Conservation (phyloP, 2,329 filamentous ascomycete genomes). For the Talaromyces piceae region DNA sequence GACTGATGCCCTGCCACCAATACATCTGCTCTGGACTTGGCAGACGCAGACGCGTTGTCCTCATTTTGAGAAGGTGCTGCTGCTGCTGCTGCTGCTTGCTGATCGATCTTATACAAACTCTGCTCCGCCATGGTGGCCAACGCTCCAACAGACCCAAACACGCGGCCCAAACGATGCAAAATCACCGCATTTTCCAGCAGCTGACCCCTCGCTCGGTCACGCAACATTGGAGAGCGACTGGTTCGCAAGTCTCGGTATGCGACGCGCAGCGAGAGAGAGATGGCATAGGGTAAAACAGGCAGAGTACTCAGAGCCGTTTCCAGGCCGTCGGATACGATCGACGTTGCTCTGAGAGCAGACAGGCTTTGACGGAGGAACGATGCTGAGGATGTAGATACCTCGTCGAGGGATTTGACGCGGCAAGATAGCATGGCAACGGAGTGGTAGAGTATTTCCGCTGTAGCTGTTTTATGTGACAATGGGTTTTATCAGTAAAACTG, state of each 20-base stretch:
- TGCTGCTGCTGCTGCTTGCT: not conserved
- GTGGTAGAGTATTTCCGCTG: constrained; percentile 58
- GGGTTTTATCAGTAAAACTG: too few relatives aligned
- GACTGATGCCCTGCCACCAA: too few relatives aligned
- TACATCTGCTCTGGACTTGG: too few relatives aligned
- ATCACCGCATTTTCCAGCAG: not conserved
- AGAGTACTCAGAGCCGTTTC: constrained; percentile 42
- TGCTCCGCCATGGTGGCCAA: constrained; percentile 5
- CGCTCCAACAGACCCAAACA: constrained; percentile 1
- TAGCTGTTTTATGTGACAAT: constrained; percentile 31
- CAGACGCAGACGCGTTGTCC: too few relatives aligned
- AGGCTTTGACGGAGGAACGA: constrained; percentile 53
- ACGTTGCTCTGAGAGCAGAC: constrained; percentile 52
- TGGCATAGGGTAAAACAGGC: constrained; percentile 55
- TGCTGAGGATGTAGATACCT: constrained; percentile 28
- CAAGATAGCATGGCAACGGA: constrained; percentile 57
- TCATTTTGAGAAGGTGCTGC: not conserved
- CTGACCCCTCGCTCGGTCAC: constrained; percentile 17
- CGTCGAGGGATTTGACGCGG: constrained; percentile 27
- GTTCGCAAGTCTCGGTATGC: constrained; percentile 59
- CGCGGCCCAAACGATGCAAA: not conserved
- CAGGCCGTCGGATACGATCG: constrained; percentile 46
- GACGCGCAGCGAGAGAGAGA: constrained; percentile 55
- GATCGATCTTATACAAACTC: constrained; percentile 5
- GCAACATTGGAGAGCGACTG: constrained; percentile 52